A percentile compares a stretch with the other conserved stretches of the same genome.
These are phyloP conservation scores for Vitellaria paradoxa DNA, from an alignment of 179 eudicot species.

Conservation along the genomic window DNA sequence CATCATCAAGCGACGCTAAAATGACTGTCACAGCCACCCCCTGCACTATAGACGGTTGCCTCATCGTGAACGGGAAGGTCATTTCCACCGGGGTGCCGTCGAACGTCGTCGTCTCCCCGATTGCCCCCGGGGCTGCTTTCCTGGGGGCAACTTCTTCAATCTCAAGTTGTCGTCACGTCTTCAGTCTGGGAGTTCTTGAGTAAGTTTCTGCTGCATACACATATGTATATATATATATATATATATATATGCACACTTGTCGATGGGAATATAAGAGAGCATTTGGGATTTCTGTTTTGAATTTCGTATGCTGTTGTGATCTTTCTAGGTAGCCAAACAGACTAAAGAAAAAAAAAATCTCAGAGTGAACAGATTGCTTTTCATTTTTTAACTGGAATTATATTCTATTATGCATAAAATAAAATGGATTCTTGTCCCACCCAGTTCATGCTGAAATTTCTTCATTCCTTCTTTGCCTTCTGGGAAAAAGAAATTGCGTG, in stretches of 20 bases:
- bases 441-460: too few relatives aligned
- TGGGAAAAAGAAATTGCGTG: too few relatives aligned
- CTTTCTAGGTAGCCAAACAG: neutral
- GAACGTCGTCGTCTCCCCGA: constrained; percentile 40
- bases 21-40: constrained; percentile 39
- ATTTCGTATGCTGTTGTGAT: neutral
- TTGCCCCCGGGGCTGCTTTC: constrained; percentile 37
- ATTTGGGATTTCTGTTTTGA: too few relatives aligned
- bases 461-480: too few relatives aligned
- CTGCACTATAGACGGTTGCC: constrained; percentile 31
- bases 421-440: too few relatives aligned
- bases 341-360: neutral
- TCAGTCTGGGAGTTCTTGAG: constrained; percentile 50
- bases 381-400: too few relatives aligned
- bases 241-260: too few relatives aligned
- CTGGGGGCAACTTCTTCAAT: constrained; percentile 47
- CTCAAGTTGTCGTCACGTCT: constrained; percentile 43
- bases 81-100: constrained; percentile 45
- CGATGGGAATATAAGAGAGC: too few relatives aligned
- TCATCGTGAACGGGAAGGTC: constrained; percentile 50
- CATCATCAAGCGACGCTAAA: neutral
- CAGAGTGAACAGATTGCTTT: too few relatives aligned
- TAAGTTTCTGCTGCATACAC: constrained; percentile 23
- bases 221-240: too few relatives aligned
- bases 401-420: too few relatives aligned